phyloP scores from a whole-genome alignment of 2,329 filamentous ascomycete genomes.

The Sporothrix sp. region DNA sequence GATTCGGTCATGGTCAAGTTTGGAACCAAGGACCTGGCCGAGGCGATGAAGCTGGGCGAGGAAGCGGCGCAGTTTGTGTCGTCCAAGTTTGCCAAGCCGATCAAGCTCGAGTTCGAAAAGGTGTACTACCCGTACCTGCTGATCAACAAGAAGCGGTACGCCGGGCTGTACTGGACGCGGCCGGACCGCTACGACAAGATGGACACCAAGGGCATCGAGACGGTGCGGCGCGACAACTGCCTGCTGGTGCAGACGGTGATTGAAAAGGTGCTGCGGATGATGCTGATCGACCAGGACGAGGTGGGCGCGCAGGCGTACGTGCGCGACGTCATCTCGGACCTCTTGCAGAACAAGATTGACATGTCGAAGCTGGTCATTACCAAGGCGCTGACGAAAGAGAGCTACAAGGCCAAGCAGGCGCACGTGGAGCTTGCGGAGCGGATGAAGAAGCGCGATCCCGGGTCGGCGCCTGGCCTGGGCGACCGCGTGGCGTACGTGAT shows the following conservation, averaged over 20 bases:
- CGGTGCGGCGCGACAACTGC: constrained; percentile 93
- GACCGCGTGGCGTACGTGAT: constrained; percentile 98
- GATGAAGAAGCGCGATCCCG: constrained; percentile 94
- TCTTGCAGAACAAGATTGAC: constrained; percentile 94
- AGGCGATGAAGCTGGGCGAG: constrained; percentile 91
- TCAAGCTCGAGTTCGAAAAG: constrained; percentile 99
- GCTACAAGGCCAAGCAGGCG: constrained; percentile 86
- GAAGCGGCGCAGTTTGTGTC: constrained; percentile 86
- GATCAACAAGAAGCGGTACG: constrained; percentile 99
- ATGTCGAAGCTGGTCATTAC: constrained; percentile 99
- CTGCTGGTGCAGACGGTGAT: constrained; percentile 93
- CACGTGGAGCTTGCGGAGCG: constrained; percentile 91
- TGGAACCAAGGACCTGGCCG: constrained; percentile 73
- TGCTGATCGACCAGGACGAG: constrained; percentile 86
- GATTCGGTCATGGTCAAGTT: constrained; percentile 99
- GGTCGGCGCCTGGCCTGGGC: constrained; percentile 83
- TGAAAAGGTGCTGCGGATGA: constrained; percentile 90
- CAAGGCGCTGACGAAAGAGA: constrained; percentile 84
- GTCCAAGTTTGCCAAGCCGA: constrained; percentile 86
- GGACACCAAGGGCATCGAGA: constrained; percentile 99
- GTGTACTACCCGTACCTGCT: constrained; percentile 96
- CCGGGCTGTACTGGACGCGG: constrained; percentile 94
- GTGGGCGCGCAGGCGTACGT: constrained; percentile 94
- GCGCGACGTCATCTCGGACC: constrained; percentile 87
- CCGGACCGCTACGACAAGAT: constrained; percentile 96